phyloP scores from a whole-genome alignment of 495 filamentous ascomycete species.

The Daldinia bambusicola region DNA sequence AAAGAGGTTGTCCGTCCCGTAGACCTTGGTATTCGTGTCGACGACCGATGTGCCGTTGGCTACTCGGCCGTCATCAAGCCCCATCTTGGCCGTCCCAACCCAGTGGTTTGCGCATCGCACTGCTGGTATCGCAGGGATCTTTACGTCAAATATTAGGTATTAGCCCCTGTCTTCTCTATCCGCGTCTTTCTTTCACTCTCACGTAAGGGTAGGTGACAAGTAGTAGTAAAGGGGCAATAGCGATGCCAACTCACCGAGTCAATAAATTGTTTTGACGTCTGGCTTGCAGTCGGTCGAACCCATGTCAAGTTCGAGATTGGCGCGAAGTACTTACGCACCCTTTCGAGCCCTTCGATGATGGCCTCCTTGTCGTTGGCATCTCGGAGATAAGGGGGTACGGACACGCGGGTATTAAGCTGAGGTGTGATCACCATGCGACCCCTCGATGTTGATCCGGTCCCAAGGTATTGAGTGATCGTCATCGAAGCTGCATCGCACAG shows the following conservation, averaged over 20 bases:
- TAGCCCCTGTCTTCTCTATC: neutral
- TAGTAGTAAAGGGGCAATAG: neutral
- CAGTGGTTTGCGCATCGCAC: conserved; percentile 58
- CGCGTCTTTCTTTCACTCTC: neutral
- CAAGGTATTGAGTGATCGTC: conserved; percentile 66
- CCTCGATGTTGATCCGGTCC: conserved; percentile 62
- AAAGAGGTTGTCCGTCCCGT: conserved; percentile 66
- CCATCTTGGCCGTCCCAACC: conserved; percentile 66
- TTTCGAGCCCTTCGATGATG: conserved; percentile 58
- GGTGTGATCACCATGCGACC: conserved; percentile 62
- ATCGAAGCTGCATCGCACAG: conserved; percentile 46
- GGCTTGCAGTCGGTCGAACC: conserved; percentile 57
- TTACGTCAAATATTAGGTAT: neutral
- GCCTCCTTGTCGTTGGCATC: conserved; percentile 51
- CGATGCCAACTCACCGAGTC: conserved; percentile 43
- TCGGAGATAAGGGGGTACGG: conserved; percentile 56
- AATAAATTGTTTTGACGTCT: conserved; percentile 61
- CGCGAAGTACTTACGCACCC: conserved; percentile 60
- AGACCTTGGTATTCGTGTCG: conserved; percentile 65
- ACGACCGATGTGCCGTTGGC: conserved; percentile 65
- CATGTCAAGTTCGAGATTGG: conserved; percentile 61
- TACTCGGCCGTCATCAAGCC: conserved; percentile 62
- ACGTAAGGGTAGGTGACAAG: neutral
- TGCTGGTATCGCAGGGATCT: conserved; percentile 51
- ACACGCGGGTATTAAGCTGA: conserved; percentile 58